A percentile compares a stretch with the other conserved stretches of the same genome.
Evolutionary conservation across 1,284 basidiomycete genomes (phyloP).

Genomic region (Leccinum pallidistipes): DNA sequence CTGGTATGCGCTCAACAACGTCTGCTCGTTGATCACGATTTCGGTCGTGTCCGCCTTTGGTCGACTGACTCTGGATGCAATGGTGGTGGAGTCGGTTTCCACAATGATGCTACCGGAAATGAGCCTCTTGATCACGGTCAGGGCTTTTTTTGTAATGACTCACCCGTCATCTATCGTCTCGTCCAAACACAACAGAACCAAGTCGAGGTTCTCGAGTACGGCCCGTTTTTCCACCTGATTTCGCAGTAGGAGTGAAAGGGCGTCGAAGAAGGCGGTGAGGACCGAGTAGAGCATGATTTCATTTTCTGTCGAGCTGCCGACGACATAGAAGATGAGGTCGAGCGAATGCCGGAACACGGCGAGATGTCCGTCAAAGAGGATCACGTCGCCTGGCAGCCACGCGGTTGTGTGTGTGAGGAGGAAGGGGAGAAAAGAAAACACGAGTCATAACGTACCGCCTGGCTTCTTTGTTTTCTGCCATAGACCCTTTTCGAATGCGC

Average conservation of each 20-base stretch:
- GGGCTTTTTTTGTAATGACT: constrained; percentile 17
- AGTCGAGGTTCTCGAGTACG: constrained; percentile 92
- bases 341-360: constrained; percentile 92
- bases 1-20: constrained; percentile 88
- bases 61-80: constrained; percentile 92
- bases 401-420: constrained; percentile 5
- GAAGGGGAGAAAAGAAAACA: constrained; percentile 12
- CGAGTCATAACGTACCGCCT: constrained; percentile 59
- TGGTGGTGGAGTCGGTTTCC: constrained; percentile 94
- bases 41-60: constrained; percentile 93
- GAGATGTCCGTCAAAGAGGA: constrained; percentile 90
- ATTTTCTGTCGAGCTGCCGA: constrained; percentile 89
- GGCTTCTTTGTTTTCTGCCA: constrained; percentile 95
- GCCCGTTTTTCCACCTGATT: constrained; percentile 96
- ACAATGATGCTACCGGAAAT: constrained; percentile 79
- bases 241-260: constrained; percentile 81
- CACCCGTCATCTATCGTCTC: constrained; percentile 99
- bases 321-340: constrained; percentile 94
- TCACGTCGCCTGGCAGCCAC: constrained; percentile 78
- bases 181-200: constrained; percentile 92
- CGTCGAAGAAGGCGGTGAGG: constrained; percentile 85
- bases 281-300: constrained; percentile 94
- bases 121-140: constrained; percentile 2
- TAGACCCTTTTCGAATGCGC: constrained; percentile 92
- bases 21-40: constrained; percentile 99